Percentiles rank a stretch among this genome's conserved stretches.
Conservation (phyloP, 2,329 filamentous ascomycete genomes). For the Cadophora malorum region DNA sequence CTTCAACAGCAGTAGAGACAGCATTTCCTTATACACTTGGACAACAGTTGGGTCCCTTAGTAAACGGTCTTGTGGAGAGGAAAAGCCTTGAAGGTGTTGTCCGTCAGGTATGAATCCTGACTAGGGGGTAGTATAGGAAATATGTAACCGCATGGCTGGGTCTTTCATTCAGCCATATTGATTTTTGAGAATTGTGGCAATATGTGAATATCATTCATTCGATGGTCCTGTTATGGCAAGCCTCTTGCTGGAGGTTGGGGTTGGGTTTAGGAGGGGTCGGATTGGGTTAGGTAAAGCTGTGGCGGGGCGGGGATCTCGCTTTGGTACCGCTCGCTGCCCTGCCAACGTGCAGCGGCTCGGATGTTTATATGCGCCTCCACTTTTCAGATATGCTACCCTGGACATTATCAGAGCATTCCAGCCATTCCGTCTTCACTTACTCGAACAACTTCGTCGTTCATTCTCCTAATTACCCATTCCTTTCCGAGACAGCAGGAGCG, state of each 20-base stretch:
- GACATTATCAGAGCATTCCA: conserved; percentile 27
- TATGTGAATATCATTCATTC: not conserved
- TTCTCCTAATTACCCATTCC: conserved; percentile 3
- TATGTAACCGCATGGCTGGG: not conserved
- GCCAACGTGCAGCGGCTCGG: conserved; percentile 5
- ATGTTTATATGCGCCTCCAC: conserved; percentile 16
- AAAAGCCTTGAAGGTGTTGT: not conserved
- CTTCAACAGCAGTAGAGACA: not conserved
- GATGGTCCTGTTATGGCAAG: not conserved
- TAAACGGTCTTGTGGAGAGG: not conserved
- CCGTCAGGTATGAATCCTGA: not conserved
- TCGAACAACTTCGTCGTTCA: conserved; percentile 1
- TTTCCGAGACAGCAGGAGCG: not conserved
- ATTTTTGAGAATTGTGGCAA: not conserved
- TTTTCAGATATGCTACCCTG: conserved; percentile 25
- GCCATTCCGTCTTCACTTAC: conserved; percentile 12
- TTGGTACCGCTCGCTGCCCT: not conserved
- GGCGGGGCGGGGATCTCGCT: not conserved
- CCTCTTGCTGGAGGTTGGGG: not conserved
- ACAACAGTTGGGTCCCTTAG: not conserved
- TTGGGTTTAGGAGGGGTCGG: not conserved
- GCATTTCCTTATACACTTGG: not conserved
- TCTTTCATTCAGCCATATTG: not conserved
- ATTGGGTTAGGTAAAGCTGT: not conserved
- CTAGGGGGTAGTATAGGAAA: not conserved